Conservation (phyloP, 345 rosid genomes). For the Aegle marmelos region DNA sequence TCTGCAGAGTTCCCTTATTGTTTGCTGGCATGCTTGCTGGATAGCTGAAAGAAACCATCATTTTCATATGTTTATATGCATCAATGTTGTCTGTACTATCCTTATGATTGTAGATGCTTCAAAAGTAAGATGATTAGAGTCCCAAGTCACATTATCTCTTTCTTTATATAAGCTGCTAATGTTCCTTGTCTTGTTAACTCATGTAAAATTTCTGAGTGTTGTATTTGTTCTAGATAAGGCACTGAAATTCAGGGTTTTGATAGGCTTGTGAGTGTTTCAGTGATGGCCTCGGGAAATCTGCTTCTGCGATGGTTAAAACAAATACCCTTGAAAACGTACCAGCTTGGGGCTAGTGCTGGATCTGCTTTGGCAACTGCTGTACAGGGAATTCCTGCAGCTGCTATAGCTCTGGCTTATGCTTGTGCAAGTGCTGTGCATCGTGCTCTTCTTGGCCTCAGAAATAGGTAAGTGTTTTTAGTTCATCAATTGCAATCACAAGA, state of each 20-base stretch:
- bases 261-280: conserved; percentile 85
- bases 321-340: conserved; percentile 63
- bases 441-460: conserved; percentile 85
- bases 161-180: no score
- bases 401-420: conserved; percentile 84
- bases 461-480: conserved; percentile 45
- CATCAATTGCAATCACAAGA: background rate
- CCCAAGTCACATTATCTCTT: background rate
- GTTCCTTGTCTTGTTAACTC: no score
- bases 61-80: background rate
- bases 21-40: background rate
- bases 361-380: conserved; percentile 80
- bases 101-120: no score
- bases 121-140: background rate
- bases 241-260: conserved; percentile 23
- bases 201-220: background rate
- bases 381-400: conserved; percentile 86
- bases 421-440: conserved; percentile 78
- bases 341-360: conserved; percentile 79
- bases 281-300: conserved; percentile 83
- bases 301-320: conserved; percentile 76
- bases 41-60: background rate
- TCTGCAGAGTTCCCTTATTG: no score
- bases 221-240: background rate
- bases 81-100: background rate